A percentile compares a stretch with the other conserved stretches of the same genome.
Evolutionary conservation across 2,329 filamentous ascomycete species (phyloP).

Genomic region (Pyrenophora teres): DNA sequence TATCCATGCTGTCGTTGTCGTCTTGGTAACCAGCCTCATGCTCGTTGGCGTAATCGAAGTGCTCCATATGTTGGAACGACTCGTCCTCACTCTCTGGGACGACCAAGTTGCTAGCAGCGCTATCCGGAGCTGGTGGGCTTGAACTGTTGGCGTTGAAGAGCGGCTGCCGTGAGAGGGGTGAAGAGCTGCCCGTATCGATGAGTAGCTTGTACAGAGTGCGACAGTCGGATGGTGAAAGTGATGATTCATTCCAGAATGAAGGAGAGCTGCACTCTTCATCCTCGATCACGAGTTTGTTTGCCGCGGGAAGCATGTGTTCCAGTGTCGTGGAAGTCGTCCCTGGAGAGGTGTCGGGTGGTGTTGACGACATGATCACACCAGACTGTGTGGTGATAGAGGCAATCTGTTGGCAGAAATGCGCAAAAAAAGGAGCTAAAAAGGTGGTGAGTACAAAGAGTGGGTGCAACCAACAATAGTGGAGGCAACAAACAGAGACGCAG

Average conservation of each 20-base stretch:
- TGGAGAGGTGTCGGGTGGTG: not conserved
- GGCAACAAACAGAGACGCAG: constrained; percentile 3
- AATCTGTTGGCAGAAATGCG: too few relatives aligned
- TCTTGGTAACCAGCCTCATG: constrained; percentile 20
- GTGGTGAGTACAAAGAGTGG: too few relatives aligned
- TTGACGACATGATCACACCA: not conserved
- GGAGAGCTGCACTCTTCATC: too few relatives aligned
- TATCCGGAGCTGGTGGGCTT: too few relatives aligned
- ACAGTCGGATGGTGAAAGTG: constrained; percentile 17
- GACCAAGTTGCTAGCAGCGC: not conserved
- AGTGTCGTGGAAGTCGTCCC: not conserved
- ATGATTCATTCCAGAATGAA: not conserved
- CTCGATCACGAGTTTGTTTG: not conserved
- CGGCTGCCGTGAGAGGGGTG: not conserved
- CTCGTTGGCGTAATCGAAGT: constrained; percentile 10
- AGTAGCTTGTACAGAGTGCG: constrained; percentile 18
- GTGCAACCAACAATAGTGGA: not conserved
- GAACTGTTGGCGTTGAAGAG: not conserved
- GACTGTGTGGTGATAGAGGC: too few relatives aligned
- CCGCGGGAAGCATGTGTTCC: not conserved
- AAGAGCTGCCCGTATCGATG: constrained; percentile 3
- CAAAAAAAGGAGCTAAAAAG: too few relatives aligned
- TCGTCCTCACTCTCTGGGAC: not conserved
- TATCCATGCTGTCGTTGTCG: constrained; percentile 24
- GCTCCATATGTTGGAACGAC: not conserved